phyloP scores from a whole-genome alignment of 805 yeast species.

The Yarrowia sp. region DNA sequence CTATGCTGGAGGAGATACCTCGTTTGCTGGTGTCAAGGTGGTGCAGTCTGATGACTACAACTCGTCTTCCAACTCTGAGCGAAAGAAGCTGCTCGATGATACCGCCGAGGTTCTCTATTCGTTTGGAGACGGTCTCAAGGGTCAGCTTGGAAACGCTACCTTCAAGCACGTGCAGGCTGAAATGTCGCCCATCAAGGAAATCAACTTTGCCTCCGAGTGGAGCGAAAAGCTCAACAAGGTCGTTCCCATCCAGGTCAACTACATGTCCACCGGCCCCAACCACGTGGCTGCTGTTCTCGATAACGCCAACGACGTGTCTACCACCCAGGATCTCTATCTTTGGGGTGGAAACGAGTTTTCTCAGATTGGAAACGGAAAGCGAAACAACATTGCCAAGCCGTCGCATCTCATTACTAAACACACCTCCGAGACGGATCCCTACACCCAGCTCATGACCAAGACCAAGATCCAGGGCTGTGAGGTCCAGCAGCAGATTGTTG shows the following conservation, averaged over 20 bases:
- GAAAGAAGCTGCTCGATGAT: conserved; percentile 2
- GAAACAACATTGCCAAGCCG: conserved; percentile 44
- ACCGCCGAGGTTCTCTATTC: conserved; percentile 42
- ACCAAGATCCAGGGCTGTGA: conserved; percentile 30
- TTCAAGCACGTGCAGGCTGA: conserved; percentile 68
- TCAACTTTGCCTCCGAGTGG: conserved; percentile 51
- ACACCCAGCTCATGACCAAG: conserved; percentile 11
- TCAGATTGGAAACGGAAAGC: conserved; percentile 81
- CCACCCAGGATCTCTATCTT: conserved; percentile 50
- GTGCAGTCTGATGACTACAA: conserved; percentile 35
- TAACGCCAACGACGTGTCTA: conserved; percentile 41
- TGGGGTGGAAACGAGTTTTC: conserved; percentile 87
- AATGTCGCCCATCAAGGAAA: conserved; percentile 56
- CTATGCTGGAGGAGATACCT: conserved; percentile 68
- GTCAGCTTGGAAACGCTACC: conserved; percentile 79
- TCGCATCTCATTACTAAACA: conserved; percentile 22
- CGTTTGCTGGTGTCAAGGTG: conserved; percentile 44
- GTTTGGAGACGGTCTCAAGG: conserved; percentile 81
- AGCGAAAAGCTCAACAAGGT: conserved; percentile 46
- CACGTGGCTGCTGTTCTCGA: conserved; percentile 60
- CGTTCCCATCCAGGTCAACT: conserved; percentile 47
- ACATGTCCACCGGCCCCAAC: conserved; percentile 59
- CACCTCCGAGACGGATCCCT: conserved; percentile 1
- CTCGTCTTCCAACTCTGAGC: not conserved
- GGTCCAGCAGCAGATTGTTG: conserved; percentile 55